These are phyloP conservation scores for Penicillium sp. DNA, from an alignment of 2,329 filamentous ascomycete species.

Conservation along the genomic window DNA sequence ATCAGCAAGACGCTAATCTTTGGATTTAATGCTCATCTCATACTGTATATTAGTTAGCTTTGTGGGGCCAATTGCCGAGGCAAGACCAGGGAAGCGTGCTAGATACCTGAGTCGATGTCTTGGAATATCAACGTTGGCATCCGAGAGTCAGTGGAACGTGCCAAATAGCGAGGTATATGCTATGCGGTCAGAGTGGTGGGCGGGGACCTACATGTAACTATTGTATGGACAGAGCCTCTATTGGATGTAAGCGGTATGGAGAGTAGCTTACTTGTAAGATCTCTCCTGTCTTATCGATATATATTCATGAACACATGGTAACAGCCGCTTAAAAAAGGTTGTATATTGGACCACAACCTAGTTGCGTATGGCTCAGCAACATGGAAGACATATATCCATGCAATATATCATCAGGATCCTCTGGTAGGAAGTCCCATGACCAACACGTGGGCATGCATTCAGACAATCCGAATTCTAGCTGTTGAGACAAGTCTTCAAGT, in stretches of 20 bases:
- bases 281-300: background rate
- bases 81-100: background rate
- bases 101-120: constrained; percentile 5
- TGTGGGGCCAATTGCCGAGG: background rate
- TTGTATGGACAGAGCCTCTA: background rate
- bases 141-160: constrained; percentile 8
- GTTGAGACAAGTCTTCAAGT: background rate
- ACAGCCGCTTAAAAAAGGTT: background rate
- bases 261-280: background rate
- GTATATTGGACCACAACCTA: background rate
- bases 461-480: background rate
- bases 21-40: background rate
- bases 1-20: background rate
- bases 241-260: background rate
- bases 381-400: background rate
- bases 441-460: background rate
- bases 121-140: constrained; percentile 4
- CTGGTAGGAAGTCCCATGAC: background rate
- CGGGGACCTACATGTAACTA: too few relatives aligned
- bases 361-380: background rate
- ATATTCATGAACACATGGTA: background rate
- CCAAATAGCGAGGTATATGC: constrained; percentile 3
- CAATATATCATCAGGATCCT: background rate
- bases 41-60: background rate
- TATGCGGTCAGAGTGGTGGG: too few relatives aligned